These are phyloP conservation scores for Ampelocalamus luodianensis DNA, from an alignment of 176 grass and related monocot species.

Conservation along the genomic window DNA sequence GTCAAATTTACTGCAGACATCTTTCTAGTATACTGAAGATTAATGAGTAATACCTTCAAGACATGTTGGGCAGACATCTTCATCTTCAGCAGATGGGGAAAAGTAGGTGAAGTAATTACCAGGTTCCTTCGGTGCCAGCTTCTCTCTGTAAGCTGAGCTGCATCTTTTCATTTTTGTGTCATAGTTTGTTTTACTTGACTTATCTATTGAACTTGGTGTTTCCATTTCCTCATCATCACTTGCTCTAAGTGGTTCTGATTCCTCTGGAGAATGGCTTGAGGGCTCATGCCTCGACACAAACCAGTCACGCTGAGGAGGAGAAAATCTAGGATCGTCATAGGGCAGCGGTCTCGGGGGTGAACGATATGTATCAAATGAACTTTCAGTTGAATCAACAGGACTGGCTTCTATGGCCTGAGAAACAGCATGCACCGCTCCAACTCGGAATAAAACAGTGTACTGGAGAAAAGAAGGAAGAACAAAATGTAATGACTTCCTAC, in stretches of 20 bases:
- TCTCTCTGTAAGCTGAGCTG: slow-evolving; percentile 62
- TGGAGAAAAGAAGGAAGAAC: slow-evolving; percentile 39
- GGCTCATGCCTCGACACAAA: slow-evolving; percentile 59
- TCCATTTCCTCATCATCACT: slow-evolving; percentile 61
- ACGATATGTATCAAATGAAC: slow-evolving; percentile 76
- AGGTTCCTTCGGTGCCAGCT: slow-evolving; percentile 53
- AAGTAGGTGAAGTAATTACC: slow-evolving; percentile 66
- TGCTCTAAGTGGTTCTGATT: slow-evolving; percentile 71
- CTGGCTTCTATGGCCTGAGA: slow-evolving; percentile 73
- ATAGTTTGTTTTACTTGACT: slow-evolving; percentile 69
- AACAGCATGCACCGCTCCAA: slow-evolving; percentile 58
- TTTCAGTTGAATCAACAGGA: slow-evolving; percentile 59
- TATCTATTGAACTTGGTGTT: slow-evolving; percentile 49
- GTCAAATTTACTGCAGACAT: not conserved
- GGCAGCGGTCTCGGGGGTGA: slow-evolving; percentile 82
- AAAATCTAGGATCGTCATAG: slow-evolving; percentile 91
- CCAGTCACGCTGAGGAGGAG: slow-evolving; percentile 53
- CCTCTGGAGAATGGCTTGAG: slow-evolving; percentile 72
- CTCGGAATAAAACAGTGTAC: slow-evolving; percentile 86
- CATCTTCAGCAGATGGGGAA: slow-evolving; percentile 77
- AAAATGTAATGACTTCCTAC: not conserved
- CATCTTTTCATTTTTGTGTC: slow-evolving; percentile 62
- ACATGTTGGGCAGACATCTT: slow-evolving; percentile 96
- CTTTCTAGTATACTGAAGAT: not conserved
- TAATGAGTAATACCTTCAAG: slow-evolving; percentile 76